Conservation (phyloP, 441 rosid genomes). For the Populus hybrid region DNA sequence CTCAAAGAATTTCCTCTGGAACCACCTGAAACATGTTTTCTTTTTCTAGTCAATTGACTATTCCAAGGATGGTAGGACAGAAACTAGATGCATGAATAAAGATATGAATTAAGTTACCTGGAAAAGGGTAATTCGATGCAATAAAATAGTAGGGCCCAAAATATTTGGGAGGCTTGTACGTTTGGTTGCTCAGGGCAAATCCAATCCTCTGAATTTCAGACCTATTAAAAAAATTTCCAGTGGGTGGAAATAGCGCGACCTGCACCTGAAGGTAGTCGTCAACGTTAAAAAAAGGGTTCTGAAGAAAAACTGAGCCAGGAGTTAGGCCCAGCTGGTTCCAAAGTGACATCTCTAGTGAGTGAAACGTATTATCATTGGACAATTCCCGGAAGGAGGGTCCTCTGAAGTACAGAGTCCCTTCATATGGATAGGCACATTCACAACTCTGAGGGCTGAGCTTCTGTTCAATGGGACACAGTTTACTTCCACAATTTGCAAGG, state of each 20-base stretch:
- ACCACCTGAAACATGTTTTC: slow-evolving; percentile 33
- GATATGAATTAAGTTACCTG: slow-evolving; percentile 41
- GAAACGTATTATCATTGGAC: slow-evolving; percentile 58
- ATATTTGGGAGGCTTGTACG: slow-evolving; percentile 82
- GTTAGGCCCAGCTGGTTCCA: slow-evolving; percentile 71
- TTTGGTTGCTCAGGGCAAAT: slow-evolving; percentile 80
- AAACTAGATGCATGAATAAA: slow-evolving; percentile 1
- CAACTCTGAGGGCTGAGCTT: slow-evolving; percentile 94
- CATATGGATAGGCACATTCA: slow-evolving; percentile 85
- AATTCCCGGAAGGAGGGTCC: slow-evolving; percentile 79
- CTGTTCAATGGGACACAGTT: slow-evolving; percentile 64
- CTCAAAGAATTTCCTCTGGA: slow-evolving; percentile 43
- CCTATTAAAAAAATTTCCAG: slow-evolving; percentile 56
- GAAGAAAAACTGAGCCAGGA: slow-evolving; percentile 85
- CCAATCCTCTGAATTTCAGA: slow-evolving; percentile 68
- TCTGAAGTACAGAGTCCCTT: slow-evolving; percentile 84
- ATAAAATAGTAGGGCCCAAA: slow-evolving; percentile 92
- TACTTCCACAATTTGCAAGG: slow-evolving; percentile 76
- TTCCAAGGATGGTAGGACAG: neutral
- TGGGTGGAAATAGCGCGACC: slow-evolving; percentile 70
- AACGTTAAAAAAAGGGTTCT: slow-evolving; percentile 73
- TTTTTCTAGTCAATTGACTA: slow-evolving; percentile 9
- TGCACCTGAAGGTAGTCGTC: slow-evolving; percentile 94
- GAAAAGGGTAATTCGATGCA: slow-evolving; percentile 83
- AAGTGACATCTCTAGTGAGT: slow-evolving; percentile 77